Evolutionary conservation across 208 protist species (phyloP), one percentile per base, ranked within the genome.

Genomic region (Jaenimonas drosophilae): DNA sequence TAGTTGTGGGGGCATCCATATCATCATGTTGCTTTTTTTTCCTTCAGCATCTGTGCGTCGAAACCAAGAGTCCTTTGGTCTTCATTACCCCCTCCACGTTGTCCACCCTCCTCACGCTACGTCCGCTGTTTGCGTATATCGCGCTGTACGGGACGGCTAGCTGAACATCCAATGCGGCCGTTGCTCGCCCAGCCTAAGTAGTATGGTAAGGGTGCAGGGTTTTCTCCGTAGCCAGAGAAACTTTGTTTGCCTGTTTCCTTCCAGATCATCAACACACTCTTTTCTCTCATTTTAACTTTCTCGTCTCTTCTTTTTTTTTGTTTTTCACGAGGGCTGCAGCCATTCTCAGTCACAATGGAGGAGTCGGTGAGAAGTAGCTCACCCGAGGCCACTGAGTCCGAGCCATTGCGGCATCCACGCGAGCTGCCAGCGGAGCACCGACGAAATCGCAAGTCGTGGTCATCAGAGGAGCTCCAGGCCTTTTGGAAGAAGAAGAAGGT

Each of bases 401-500:
- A 24, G 34, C 3, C 27, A 4, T 49, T 43, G 19, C 20, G n/a
- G 20, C n/a, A 28, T 3, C 32, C 41, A 42, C 23, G 37, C 26
- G 7, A 11, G 37, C n/a, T 7, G 24, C 12, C 27, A 21, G 24
- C 44, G 11, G 42, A 48, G 21, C 57, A 53, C 34, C 45, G 46
- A 16, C 70, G 59, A 6, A 62, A 80, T 14, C 67, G 74, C 48
- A 69, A 75, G 58, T 52, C 26, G 21, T 86, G 67, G 70, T 64
- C 69, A 2, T 62, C 53, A 14, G 76, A 80, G 23, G 67, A 85
- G 40, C 63, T 74, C 46, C 42, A 49, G 1, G 64, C 21, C 3
- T 86, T 72, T 39, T 91, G 81, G 82, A 52, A 55, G 34, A 41
- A 54, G 19, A 84, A 85, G 51, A 76, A 79, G 45, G 28, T 27